phyloP scores from a whole-genome alignment of 2,329 filamentous ascomycete species.

The Phaeosphaeria sp. region DNA sequence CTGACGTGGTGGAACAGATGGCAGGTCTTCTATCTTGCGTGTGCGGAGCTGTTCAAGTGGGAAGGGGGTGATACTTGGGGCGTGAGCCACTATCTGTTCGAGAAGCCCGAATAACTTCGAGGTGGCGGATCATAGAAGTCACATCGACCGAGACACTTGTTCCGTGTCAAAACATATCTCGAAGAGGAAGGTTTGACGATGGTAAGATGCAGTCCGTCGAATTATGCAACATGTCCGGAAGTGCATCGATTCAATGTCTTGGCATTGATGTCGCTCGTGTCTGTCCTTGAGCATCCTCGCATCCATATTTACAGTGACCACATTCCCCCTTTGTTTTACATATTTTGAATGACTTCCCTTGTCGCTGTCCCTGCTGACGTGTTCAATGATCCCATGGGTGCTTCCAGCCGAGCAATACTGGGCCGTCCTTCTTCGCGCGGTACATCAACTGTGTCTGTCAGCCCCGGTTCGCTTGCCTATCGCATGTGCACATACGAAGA shows the following conservation, averaged over 20 bases:
- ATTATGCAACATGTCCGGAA: not conserved
- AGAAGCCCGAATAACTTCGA: constrained; percentile 56
- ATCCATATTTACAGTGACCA: constrained; percentile 20
- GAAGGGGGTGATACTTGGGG: constrained; percentile 72
- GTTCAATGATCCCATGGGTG: constrained; percentile 65
- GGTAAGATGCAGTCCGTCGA: not conserved
- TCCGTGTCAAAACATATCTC: not conserved
- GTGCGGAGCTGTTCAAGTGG: constrained; percentile 72
- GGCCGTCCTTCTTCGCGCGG: constrained; percentile 94
- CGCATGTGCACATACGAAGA: constrained; percentile 74
- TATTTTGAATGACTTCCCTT: no score
- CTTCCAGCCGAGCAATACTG: constrained; percentile 88
- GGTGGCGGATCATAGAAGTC: not conserved
- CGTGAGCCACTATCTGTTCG: constrained; percentile 71
- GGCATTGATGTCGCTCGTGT: constrained; percentile 13
- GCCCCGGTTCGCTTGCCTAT: constrained; percentile 5
- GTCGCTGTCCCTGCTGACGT: not conserved
- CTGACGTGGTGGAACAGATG: constrained; percentile 72
- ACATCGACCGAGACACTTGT: not conserved
- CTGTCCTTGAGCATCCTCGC: not conserved
- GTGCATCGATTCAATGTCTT: constrained; percentile 19
- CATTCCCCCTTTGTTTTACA: not conserved
- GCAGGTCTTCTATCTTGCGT: constrained; percentile 77
- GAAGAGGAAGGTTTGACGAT: not conserved
- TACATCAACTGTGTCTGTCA: constrained; percentile 78